These are phyloP conservation scores for Kwoniella pini DNA, from an alignment of 768 basidiomycete species.

Conservation along the genomic window DNA sequence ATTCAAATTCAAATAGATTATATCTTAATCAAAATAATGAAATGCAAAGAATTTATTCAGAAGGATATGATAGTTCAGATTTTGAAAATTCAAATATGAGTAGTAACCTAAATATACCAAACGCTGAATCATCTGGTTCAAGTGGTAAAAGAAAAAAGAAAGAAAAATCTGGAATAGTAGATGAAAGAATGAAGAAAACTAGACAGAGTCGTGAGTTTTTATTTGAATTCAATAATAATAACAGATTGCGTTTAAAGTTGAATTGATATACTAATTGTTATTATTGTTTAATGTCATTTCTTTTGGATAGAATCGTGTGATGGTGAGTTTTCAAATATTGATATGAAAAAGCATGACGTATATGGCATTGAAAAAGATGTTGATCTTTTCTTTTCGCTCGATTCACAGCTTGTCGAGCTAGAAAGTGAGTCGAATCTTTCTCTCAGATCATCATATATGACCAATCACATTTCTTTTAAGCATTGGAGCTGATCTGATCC, in stretches of 20 bases:
- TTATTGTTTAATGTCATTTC: background rate
- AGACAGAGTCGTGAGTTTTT: slow-evolving; percentile 43
- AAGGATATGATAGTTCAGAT: slow-evolving; percentile 7
- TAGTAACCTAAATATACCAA: background rate
- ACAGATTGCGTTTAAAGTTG: too few species aligned
- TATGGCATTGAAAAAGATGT: background rate
- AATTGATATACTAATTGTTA: too few species aligned
- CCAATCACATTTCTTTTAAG: background rate
- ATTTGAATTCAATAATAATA: slow-evolving; percentile 2
- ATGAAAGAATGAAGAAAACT: slow-evolving; percentile 32
- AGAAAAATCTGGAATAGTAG: background rate
- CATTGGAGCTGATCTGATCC: background rate
- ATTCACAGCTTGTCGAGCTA: slow-evolving; percentile 40
- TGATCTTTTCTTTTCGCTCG: background rate
- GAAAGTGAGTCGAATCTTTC: slow-evolving; percentile 53
- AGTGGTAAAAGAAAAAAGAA: background rate
- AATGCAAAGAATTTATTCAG: background rate
- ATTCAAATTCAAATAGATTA: background rate
- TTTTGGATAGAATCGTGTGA: slow-evolving; percentile 37
- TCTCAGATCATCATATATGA: too few species aligned
- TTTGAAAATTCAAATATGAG: background rate
- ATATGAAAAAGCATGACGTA: background rate
- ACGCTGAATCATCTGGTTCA: too few species aligned
- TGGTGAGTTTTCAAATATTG: slow-evolving; percentile 32
- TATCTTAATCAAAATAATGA: background rate